These are phyloP conservation scores for Komagataella populi DNA, from an alignment of 805 yeast genomes.

Conservation along the genomic window DNA sequence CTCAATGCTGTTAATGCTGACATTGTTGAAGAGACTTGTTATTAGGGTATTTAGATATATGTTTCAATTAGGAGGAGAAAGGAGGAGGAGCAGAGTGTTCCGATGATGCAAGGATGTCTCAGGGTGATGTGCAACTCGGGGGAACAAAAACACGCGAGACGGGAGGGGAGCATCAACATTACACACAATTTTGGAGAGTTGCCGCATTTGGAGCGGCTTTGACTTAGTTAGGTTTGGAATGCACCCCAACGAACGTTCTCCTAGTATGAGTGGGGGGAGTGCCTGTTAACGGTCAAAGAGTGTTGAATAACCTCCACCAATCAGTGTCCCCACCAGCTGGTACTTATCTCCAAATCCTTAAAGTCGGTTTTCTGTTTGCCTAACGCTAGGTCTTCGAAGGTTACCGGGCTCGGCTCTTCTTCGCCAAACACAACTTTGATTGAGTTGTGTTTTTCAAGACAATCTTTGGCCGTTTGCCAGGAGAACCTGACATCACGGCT, in stretches of 20 bases:
- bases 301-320: neutral
- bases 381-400: slow-evolving; percentile 6
- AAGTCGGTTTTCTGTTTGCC: neutral
- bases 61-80: neutral
- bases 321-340: slow-evolving; percentile 1
- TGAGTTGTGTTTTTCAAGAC: slow-evolving; percentile 39
- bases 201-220: neutral
- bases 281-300: neutral
- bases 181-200: neutral
- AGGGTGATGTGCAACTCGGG: neutral
- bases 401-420: slow-evolving; percentile 20
- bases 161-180: neutral
- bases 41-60: neutral
- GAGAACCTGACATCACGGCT: slow-evolving; percentile 62
- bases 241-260: neutral
- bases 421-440: slow-evolving; percentile 51
- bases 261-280: neutral
- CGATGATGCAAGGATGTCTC: neutral
- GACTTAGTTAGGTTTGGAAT: neutral
- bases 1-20: slow-evolving; percentile 19
- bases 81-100: neutral
- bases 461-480: slow-evolving; percentile 87
- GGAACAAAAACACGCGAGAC: neutral
- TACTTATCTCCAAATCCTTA: neutral
- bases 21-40: slow-evolving; percentile 7